Evolutionary conservation across 192 early-diverging fungal species (phyloP).

Genomic region (Coemansia sp.): DNA sequence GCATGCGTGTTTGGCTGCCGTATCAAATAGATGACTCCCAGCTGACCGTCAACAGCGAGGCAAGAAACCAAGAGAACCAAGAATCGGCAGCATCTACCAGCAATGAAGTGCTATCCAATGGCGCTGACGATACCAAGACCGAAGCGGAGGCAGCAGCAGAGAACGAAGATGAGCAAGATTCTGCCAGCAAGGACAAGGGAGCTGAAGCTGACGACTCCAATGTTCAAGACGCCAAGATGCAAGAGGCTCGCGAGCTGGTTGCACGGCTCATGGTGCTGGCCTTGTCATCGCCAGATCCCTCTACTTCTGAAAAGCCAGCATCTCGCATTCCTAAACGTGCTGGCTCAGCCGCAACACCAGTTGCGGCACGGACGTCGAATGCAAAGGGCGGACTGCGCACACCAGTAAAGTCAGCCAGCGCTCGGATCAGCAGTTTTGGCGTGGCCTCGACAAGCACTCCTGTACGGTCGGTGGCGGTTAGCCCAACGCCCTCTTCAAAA

Average conservation of each 20-base stretch:
- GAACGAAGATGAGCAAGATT: neutral
- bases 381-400: conserved; percentile 35
- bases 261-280: conserved; percentile 53
- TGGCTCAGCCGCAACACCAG: conserved; percentile 12
- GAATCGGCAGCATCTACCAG: conserved; percentile 4
- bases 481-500: conserved; percentile 38
- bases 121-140: neutral
- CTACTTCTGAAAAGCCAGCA: conserved; percentile 17
- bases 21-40: conserved; percentile 33
- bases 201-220: neutral
- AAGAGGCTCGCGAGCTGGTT: conserved; percentile 51
- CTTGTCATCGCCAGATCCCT: conserved; percentile 34
- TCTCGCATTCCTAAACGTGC: conserved; percentile 36
- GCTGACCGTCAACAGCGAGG: conserved; percentile 25
- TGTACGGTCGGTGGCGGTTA: conserved; percentile 35
- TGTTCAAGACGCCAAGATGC: conserved; percentile 18
- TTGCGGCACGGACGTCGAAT: conserved; percentile 5
- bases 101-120: neutral
- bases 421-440: conserved; percentile 53
- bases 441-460: conserved; percentile 47
- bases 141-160: neutral
- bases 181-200: conserved; percentile 3
- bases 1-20: neutral
- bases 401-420: conserved; percentile 24
- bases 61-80: neutral